These are phyloP conservation scores for Cicer pinnatifidum DNA, from an alignment of 306 rosid species.

Conservation along the genomic window DNA sequence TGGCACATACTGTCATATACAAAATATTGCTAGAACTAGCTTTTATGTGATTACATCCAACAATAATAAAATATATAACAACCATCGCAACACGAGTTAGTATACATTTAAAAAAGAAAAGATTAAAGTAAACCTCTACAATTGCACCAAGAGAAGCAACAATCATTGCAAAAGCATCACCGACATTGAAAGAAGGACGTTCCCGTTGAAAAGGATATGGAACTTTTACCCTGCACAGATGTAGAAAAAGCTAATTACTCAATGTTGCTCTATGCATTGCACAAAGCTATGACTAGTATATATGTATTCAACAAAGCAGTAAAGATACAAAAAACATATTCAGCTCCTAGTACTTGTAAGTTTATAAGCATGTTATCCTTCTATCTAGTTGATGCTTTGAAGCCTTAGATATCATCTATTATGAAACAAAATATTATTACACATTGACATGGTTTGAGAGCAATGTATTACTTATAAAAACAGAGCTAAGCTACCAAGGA, in stretches of 20 bases:
- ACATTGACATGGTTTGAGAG: background rate
- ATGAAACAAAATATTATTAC: background rate
- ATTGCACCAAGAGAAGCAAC: constrained; percentile 79
- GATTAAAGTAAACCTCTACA: constrained; percentile 59
- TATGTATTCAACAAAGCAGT: background rate
- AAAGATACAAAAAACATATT: constrained; percentile 11
- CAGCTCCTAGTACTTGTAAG: constrained; percentile 8
- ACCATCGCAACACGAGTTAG: background rate
- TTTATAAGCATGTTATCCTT: background rate
- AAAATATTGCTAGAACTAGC: constrained; percentile 11
- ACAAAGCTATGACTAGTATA: no score
- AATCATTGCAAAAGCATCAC: constrained; percentile 72
- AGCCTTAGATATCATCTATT: constrained; percentile 15
- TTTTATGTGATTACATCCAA: background rate
- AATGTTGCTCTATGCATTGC: no score
- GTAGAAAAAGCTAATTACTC: background rate
- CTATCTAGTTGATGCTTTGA: background rate
- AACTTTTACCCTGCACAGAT: constrained; percentile 72
- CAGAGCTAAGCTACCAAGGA: constrained; percentile 23
- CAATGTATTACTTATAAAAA: constrained; percentile 25
- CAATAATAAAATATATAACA: background rate
- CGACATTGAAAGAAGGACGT: constrained; percentile 66
- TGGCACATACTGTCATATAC: background rate
- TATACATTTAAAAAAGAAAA: constrained; percentile 9
- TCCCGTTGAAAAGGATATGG: constrained; percentile 99